Conservation (phyloP, 83 land plant genomes). For the Picea mariana region DNA sequence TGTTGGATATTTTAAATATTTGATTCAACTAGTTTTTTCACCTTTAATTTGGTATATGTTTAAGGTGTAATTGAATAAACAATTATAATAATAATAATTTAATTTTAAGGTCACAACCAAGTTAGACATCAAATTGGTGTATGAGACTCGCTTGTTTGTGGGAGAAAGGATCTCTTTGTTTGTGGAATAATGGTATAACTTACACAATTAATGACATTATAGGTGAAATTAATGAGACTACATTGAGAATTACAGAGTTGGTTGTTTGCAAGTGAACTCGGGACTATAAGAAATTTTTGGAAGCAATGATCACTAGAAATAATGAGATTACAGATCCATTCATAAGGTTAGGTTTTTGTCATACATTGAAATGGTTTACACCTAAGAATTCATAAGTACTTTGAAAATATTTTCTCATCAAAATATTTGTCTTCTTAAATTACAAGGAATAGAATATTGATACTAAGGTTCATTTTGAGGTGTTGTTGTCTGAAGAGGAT, state of each 20-base stretch:
- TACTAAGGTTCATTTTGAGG: conserved; percentile 71
- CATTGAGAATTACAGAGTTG: conserved; percentile 79
- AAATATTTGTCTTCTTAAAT: conserved; percentile 39
- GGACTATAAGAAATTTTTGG: conserved; percentile 90
- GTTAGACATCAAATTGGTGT: too few species aligned
- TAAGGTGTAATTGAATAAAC: conserved; percentile 86
- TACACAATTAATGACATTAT: conserved; percentile 81
- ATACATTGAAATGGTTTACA: too few species aligned
- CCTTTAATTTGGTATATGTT: neutral
- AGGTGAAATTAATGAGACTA: conserved; percentile 81
- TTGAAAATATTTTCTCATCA: neutral
- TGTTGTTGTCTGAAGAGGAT: conserved; percentile 66
- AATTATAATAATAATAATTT: conserved; percentile 42
- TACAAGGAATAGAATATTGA: conserved; percentile 62
- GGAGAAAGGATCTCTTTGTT: too few species aligned
- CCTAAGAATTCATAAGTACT: too few species aligned
- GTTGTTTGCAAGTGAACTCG: conserved; percentile 92
- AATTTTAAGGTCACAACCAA: too few species aligned
- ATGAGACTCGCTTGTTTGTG: too few species aligned
- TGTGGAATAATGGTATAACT: conserved; percentile 53
- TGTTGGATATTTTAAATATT: neutral
- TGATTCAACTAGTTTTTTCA: neutral
- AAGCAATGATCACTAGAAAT: conserved; percentile 33
- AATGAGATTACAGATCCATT: too few species aligned
- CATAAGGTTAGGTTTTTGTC: too few species aligned